phyloP scores from a whole-genome alignment of 371 early-diverging fungal genomes.

The Rhizopus delemar region DNA sequence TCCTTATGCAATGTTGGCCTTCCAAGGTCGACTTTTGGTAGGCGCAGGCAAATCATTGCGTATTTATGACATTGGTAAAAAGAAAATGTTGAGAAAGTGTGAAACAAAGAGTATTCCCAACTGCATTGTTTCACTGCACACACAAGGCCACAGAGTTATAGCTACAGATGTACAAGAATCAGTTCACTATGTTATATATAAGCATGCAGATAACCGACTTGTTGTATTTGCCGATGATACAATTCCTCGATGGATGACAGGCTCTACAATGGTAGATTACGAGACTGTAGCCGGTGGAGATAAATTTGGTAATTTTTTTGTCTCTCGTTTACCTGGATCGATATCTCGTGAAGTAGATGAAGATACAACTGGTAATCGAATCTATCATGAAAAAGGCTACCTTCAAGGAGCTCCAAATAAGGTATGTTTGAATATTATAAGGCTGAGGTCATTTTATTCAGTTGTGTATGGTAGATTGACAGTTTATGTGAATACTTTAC shows the following conservation, averaged over 20 bases:
- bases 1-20: constrained; percentile 80
- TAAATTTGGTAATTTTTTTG: constrained; percentile 94
- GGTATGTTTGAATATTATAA: constrained; percentile 40
- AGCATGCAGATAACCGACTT: constrained; percentile 76
- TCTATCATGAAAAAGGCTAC: constrained; percentile 76
- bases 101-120: constrained; percentile 82
- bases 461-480: constrained; percentile 40
- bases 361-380: constrained; percentile 83
- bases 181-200: constrained; percentile 77
- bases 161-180: constrained; percentile 90
- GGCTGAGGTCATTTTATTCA: background rate
- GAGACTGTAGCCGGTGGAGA: constrained; percentile 93
- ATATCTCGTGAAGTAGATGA: constrained; percentile 78
- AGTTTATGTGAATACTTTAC: constrained; percentile 77
- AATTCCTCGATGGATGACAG: constrained; percentile 86
- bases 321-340: constrained; percentile 71
- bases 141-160: constrained; percentile 86
- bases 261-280: constrained; percentile 82
- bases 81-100: constrained; percentile 88
- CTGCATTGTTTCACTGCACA: constrained; percentile 70
- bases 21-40: constrained; percentile 89
- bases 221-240: constrained; percentile 92
- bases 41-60: constrained; percentile 87
- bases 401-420: constrained; percentile 88
- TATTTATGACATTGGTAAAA: constrained; percentile 92